Conservation (phyloP, 1,284 basidiomycete species). For the Spongiforma sp. region DNA sequence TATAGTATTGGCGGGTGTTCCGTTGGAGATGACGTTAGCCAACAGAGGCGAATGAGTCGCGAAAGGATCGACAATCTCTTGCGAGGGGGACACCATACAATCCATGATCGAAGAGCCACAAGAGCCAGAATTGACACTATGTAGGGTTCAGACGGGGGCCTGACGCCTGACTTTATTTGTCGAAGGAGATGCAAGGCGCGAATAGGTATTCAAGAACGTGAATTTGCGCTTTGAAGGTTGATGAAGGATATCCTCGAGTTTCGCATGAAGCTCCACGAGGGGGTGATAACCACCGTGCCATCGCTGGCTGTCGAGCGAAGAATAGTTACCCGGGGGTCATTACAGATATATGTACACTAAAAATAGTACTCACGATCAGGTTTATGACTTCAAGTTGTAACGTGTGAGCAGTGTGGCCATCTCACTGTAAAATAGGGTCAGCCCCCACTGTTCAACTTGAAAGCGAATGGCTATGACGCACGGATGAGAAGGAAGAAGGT, state of each 20-base stretch:
- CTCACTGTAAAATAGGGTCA: too few relatives aligned
- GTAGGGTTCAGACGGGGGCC: constrained; percentile 38
- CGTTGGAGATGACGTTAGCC: constrained; percentile 27
- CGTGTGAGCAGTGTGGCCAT: too few relatives aligned
- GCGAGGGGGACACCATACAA: constrained; percentile 54
- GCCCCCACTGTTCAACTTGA: too few relatives aligned
- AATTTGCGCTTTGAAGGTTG: constrained; percentile 75
- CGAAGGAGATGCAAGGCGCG: constrained; percentile 73
- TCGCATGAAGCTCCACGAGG: constrained; percentile 78
- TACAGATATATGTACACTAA: too few relatives aligned
- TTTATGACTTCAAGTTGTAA: too few relatives aligned
- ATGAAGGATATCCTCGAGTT: constrained; percentile 62
- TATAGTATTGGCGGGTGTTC: constrained; percentile 44
- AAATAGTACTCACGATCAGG: too few relatives aligned
- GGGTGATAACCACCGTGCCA: too few relatives aligned
- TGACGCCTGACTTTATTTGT: constrained; percentile 49
- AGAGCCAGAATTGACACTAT: constrained; percentile 33
- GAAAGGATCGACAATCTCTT: constrained; percentile 68
- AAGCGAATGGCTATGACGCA: too few relatives aligned
- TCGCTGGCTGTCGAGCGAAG: too few relatives aligned
- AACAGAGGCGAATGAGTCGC: constrained; percentile 43
- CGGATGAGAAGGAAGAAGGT: too few relatives aligned
- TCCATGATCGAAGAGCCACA: constrained; percentile 34
- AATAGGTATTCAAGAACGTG: constrained; percentile 81
- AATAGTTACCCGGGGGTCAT: too few relatives aligned